Conservation (phyloP, 148 eudicot species). For the Polygonum aviculare region DNA sequence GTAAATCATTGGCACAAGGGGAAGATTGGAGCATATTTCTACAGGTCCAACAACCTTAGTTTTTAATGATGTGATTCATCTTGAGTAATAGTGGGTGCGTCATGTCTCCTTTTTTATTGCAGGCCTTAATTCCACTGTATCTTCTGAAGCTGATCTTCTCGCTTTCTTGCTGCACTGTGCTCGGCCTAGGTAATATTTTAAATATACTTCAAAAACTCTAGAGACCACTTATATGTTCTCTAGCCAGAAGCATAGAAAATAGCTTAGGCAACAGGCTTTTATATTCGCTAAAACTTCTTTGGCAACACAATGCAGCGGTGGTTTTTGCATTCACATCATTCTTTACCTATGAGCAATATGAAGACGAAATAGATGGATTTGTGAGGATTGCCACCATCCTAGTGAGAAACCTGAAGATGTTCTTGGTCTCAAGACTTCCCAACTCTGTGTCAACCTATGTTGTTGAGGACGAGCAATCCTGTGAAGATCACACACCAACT, state of each 20-base stretch:
- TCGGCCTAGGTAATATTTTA: constrained; percentile 56
- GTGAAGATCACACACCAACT: neutral
- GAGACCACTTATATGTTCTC: neutral
- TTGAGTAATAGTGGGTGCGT: neutral
- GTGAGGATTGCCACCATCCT: constrained; percentile 10
- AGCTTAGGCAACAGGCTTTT: neutral
- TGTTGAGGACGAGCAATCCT: neutral
- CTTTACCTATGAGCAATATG: constrained; percentile 85
- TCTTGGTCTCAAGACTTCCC: constrained; percentile 18
- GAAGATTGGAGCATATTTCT: constrained; percentile 70
- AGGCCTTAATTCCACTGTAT: constrained; percentile 53
- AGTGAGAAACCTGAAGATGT: constrained; percentile 10
- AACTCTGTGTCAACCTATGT: constrained; percentile 11
- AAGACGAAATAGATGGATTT: constrained; percentile 45
- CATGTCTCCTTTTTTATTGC: constrained; percentile 14
- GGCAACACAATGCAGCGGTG: constrained; percentile 42
- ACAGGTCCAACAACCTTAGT: constrained; percentile 35
- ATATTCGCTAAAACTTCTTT: neutral
- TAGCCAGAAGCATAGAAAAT: neutral
- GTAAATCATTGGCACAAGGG: constrained; percentile 51
- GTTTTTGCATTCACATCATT: constrained; percentile 57
- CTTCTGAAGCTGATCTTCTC: constrained; percentile 40
- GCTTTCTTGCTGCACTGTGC: constrained; percentile 31
- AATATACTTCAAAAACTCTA: neutral
- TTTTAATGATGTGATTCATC: neutral